Evolutionary conservation across 192 early-diverging fungal genomes (phyloP).

Genomic region (Linnemannia zychae): DNA sequence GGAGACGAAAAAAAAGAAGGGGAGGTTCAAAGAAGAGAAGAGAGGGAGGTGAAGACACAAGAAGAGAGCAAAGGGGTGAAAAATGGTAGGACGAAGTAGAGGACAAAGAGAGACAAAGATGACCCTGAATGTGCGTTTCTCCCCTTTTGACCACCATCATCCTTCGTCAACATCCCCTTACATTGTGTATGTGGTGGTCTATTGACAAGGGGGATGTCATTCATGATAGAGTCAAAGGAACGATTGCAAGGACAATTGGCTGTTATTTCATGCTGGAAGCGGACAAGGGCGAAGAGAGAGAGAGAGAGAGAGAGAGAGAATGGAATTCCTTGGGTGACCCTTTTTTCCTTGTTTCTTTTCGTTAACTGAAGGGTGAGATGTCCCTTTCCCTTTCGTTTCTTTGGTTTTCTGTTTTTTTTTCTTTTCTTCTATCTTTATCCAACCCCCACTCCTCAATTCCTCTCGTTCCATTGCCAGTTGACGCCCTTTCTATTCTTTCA

Average conservation of each 20-base stretch:
- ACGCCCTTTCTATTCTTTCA: too few relatives aligned
- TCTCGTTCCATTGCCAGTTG: too few relatives aligned
- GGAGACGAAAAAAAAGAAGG: background rate
- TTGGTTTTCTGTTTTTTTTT: background rate
- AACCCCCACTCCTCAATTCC: background rate
- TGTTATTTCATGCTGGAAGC: background rate
- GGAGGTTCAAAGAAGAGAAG: background rate
- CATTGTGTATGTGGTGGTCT: background rate
- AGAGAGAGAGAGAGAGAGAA: background rate
- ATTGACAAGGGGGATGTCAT: background rate
- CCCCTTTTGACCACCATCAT: background rate
- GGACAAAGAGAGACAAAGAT: background rate
- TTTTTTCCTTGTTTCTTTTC: constrained; percentile 11
- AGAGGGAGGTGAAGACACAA: background rate
- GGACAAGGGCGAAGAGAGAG: background rate
- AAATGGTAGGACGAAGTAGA: background rate
- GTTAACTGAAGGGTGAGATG: constrained; percentile 2
- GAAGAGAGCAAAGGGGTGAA: background rate
- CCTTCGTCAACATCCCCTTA: background rate
- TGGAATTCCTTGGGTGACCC: background rate
- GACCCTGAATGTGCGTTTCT: constrained; percentile 9
- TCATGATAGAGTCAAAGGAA: too few relatives aligned
- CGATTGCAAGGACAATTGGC: background rate
- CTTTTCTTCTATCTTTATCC: background rate
- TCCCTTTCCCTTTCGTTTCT: constrained; percentile 1